Evolutionary conservation across 805 yeast genomes (phyloP), one percentile per base, ranked within the genome.

Genomic region (Hemisphaericaspora nanyangensis): DNA sequence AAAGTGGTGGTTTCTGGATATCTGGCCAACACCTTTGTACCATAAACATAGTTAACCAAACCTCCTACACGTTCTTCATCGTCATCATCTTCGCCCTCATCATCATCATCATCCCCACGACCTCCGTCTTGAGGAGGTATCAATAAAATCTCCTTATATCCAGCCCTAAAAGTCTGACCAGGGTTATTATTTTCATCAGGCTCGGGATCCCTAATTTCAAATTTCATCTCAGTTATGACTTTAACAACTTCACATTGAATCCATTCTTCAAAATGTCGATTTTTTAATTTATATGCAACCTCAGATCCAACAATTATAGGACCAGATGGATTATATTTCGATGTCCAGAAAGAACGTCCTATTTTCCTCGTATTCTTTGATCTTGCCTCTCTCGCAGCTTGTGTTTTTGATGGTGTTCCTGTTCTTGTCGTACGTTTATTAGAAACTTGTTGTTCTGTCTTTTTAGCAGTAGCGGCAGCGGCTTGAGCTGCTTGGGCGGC

Each of bases 1-100:
- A 93, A 93, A 0, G 98, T 90, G 0, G 99, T 93, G 0, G 99
- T 93, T 50, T 93, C 99, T 1, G 99, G 99, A 53, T 93, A 93
- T 52, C 95, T 74, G 0, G 97, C 99, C 43, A 93, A 68, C 3
- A 93, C 98, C 48, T 79, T 80, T 0, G 89, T 72, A 0, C 95
- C 93, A 28, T 79, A 66, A 0, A 95, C 84, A 48, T 85, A 85
- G 32, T 73, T 70, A 17, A 63, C 56, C 42, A 80, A 58, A 8
- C 11, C 11, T 22, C 26, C 26, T 8, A 8, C 12, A 22, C 11
- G 12, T 22, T 5, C 12, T 22, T 22, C 5, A 6, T 54, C 51
- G 3, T 22, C 26, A 2, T 22, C 26, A 2, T 22, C 26, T 3
- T 22, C 26, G 11, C 11, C 26, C 5, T 22, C 26, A 24, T 34